A percentile compares a stretch with the other conserved stretches of the same genome.
Conservation (phyloP, 768 basidiomycete species). For the Termitomyces titanicus region DNA sequence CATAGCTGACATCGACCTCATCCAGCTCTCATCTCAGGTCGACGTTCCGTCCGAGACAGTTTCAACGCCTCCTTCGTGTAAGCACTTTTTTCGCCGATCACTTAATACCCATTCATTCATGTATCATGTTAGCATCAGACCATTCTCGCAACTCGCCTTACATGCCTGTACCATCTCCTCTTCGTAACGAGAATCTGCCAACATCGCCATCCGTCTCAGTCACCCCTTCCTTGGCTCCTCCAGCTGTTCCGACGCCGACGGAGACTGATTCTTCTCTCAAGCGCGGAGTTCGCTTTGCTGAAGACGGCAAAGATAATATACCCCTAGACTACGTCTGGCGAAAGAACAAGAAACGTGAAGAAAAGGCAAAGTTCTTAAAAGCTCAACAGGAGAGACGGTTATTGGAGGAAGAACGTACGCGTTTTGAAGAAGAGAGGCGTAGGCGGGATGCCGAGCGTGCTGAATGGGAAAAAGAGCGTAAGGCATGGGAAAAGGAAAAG, state of each 20-base stretch:
- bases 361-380: constrained; percentile 64
- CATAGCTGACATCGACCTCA: constrained; percentile 49
- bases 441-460: constrained; percentile 42
- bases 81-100: constrained; percentile 6
- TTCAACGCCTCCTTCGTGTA: constrained; percentile 14
- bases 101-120: constrained; percentile 5
- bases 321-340: constrained; percentile 70
- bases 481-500: constrained; percentile 44
- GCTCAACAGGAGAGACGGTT: constrained; percentile 54
- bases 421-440: constrained; percentile 39
- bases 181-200: constrained; percentile 35
- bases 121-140: constrained; percentile 18
- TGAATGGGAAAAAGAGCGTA: constrained; percentile 49
- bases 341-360: constrained; percentile 68
- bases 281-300: constrained; percentile 64
- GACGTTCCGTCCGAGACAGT: constrained; percentile 14
- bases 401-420: constrained; percentile 43
- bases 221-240: constrained; percentile 7
- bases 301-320: constrained; percentile 66
- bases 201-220: constrained; percentile 8
- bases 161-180: constrained; percentile 45
- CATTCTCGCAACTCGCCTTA: constrained; percentile 29
- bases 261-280: constrained; percentile 28
- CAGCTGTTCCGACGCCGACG: constrained; percentile 8
- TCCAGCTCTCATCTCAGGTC: constrained; percentile 17